Conservation (phyloP, 352 stramenopile genomes). For the Phytophthora nicotianae region DNA sequence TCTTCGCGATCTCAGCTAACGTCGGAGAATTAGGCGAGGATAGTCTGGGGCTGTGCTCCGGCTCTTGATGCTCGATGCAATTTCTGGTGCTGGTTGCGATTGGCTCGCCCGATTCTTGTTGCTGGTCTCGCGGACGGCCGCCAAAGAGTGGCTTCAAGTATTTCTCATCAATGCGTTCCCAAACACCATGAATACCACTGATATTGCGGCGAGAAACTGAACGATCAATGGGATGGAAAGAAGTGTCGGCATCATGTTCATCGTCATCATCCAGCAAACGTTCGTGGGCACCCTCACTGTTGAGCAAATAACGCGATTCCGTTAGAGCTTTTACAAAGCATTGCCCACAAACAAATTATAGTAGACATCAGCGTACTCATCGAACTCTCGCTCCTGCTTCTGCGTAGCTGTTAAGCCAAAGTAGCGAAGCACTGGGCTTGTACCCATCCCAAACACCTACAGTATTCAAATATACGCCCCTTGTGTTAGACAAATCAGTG, state of each 20-base stretch:
- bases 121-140: conserved; percentile 40
- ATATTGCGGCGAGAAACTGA: conserved; percentile 33
- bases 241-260: conserved; percentile 54
- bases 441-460: conserved; percentile 84
- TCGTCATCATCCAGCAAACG: conserved; percentile 62
- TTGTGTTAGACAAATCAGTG: conserved; percentile 1
- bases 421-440: conserved; percentile 64
- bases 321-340: conserved; percentile 12
- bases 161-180: conserved; percentile 69
- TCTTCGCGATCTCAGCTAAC: conserved; percentile 61
- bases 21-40: conserved; percentile 31
- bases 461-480: too few relatives aligned
- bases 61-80: conserved; percentile 15
- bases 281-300: conserved; percentile 53
- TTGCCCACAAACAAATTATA: not conserved
- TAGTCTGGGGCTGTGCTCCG: conserved; percentile 12
- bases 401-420: conserved; percentile 54
- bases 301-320: conserved; percentile 1
- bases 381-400: conserved; percentile 42
- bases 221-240: conserved; percentile 47
- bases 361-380: conserved; percentile 52
- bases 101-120: conserved; percentile 24
- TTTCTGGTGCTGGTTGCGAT: conserved; percentile 17
- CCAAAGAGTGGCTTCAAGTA: conserved; percentile 81
- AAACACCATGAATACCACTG: conserved; percentile 63